Conservation (phyloP, 345 rosid species). For the Lepidium sativum region DNA sequence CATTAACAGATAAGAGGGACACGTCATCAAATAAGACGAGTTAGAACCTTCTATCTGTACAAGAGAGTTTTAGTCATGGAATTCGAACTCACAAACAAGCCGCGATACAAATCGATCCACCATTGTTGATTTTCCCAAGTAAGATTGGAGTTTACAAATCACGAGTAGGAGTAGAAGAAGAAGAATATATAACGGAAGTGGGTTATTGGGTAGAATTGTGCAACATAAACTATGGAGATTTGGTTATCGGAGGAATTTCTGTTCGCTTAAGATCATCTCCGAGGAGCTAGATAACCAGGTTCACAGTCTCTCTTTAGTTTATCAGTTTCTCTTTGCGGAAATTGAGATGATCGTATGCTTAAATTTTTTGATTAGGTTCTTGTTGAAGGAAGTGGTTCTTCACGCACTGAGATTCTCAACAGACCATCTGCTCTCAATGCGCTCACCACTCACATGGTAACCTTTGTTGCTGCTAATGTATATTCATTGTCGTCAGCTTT, state of each 20-base stretch:
- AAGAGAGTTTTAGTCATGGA: background rate
- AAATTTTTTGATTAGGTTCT: constrained; percentile 37
- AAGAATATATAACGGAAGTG: constrained; percentile 31
- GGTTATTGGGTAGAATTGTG: constrained; percentile 26
- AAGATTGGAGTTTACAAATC: background rate
- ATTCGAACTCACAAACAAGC: constrained; percentile 8
- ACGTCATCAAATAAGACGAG: background rate
- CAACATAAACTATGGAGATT: constrained; percentile 12
- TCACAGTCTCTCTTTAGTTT: background rate
- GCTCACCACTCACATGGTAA: constrained; percentile 62
- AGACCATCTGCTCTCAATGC: constrained; percentile 84
- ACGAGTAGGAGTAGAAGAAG: background rate
- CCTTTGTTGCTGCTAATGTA: background rate
- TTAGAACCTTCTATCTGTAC: background rate
- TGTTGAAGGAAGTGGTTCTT: constrained; percentile 60
- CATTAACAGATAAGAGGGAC: background rate
- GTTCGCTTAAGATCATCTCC: constrained; percentile 29
- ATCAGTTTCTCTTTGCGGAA: background rate
- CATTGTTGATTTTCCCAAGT: constrained; percentile 17
- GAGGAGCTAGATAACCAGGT: constrained; percentile 56
- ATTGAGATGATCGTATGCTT: background rate
- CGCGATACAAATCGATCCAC: constrained; percentile 14
- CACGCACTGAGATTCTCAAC: constrained; percentile 73
- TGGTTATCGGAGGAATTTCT: constrained; percentile 26
- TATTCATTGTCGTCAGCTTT: background rate